Conservation (phyloP, 257 asterid species). For the Nicotiana tabacum region DNA sequence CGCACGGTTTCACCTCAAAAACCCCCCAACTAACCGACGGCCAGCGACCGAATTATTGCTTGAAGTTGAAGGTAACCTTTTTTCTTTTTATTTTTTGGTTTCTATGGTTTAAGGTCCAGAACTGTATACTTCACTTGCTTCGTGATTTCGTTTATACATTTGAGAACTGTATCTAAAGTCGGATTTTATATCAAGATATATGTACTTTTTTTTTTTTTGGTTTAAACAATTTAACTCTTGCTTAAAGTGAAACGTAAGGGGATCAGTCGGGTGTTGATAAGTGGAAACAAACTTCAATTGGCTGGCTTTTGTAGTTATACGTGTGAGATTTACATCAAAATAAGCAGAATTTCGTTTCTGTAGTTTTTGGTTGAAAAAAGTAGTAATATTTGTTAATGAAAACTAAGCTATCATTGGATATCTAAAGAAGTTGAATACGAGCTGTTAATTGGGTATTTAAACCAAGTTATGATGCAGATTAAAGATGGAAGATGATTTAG, state of each 20-base stretch:
- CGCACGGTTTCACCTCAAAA: no score
- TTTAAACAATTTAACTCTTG: not conserved
- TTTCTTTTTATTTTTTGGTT: not conserved
- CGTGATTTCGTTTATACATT: not conserved
- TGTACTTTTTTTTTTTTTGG: no score
- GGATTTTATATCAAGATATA: not conserved
- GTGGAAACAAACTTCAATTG: not conserved
- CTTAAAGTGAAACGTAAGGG: not conserved
- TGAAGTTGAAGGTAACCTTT: not conserved
- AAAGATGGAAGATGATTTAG: not conserved
- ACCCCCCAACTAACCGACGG: not conserved
- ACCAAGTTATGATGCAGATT: no score
- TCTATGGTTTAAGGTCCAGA: not conserved
- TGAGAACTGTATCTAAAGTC: not conserved
- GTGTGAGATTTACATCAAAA: not conserved
- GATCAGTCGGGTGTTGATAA: not conserved
- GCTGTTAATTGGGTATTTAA: no score
- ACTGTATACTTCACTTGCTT: not conserved
- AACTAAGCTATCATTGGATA: not conserved
- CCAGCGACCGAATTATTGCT: not conserved
- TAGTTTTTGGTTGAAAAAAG: not conserved
- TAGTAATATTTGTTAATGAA: not conserved
- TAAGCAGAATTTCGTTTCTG: not conserved
- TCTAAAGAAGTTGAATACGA: not conserved
- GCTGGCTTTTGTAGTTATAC: not conserved